A percentile compares a stretch with the other conserved stretches of the same genome.
phyloP scores from a whole-genome alignment of 768 basidiomycete genomes.

The Sarcomyxa edulis region DNA sequence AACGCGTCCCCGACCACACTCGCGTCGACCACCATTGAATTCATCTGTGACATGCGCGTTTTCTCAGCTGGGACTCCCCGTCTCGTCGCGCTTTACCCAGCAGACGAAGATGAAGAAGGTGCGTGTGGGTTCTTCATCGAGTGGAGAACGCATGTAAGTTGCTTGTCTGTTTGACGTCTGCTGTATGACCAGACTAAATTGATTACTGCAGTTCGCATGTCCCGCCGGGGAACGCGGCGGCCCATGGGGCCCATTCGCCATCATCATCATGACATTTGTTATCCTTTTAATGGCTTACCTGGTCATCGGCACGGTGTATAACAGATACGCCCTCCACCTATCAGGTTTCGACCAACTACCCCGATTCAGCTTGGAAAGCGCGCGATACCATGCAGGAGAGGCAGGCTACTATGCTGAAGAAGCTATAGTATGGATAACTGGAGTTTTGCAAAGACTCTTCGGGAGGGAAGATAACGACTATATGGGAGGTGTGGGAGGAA shows the following conservation, averaged over 20 bases:
- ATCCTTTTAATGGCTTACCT: slow-evolving; percentile 60
- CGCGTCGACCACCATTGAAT: slow-evolving; percentile 63
- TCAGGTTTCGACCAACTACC: slow-evolving; percentile 74
- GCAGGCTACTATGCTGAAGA: too few species aligned
- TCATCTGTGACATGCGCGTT: slow-evolving; percentile 68
- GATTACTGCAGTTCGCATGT: slow-evolving; percentile 55
- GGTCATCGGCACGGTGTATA: slow-evolving; percentile 68
- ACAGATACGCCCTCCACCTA: slow-evolving; percentile 68
- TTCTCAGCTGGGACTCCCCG: slow-evolving; percentile 47
- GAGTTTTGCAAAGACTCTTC: too few species aligned
- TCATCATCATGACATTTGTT: slow-evolving; percentile 57
- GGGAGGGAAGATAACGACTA: too few species aligned
- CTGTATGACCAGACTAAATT: slow-evolving; percentile 1
- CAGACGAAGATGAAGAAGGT: slow-evolving; percentile 48
- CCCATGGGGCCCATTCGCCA: slow-evolving; percentile 45
- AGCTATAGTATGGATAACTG: too few species aligned
- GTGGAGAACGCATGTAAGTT: slow-evolving; percentile 74
- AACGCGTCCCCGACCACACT: slow-evolving; percentile 24
- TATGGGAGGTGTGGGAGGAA: too few species aligned
- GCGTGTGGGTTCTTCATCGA: slow-evolving; percentile 81
- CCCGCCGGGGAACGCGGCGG: slow-evolving; percentile 54
- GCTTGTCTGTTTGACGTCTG: neutral
- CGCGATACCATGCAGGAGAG: slow-evolving; percentile 42
- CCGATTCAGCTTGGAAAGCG: slow-evolving; percentile 48
- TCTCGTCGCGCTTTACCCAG: slow-evolving; percentile 66